A percentile compares a stretch with the other conserved stretches of the same genome.
Evolutionary conservation across 768 basidiomycete species (phyloP).

Genomic region (Trametes cingulata): DNA sequence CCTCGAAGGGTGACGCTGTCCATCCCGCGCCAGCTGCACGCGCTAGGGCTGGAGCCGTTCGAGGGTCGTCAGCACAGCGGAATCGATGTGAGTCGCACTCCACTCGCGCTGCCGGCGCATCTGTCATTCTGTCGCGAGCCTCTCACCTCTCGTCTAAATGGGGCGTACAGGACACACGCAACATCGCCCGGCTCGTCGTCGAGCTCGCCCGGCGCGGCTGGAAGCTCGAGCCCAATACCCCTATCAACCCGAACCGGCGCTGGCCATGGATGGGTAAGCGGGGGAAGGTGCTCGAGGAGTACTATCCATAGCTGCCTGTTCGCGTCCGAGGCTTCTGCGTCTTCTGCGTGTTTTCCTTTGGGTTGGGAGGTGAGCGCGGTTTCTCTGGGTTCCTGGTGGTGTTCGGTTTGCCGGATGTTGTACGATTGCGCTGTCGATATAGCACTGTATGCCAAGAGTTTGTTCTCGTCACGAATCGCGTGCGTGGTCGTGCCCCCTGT

Average conservation of each 20-base stretch:
- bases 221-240: conserved; percentile 69
- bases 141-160: background rate
- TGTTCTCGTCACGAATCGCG: background rate
- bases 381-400: background rate
- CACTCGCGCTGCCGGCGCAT: background rate
- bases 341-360: background rate
- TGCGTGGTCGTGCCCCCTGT: background rate
- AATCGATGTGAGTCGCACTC: conserved; percentile 70
- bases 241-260: conserved; percentile 61
- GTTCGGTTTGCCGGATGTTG: conserved; percentile 17
- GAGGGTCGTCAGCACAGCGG: conserved; percentile 86
- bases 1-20: conserved; percentile 47
- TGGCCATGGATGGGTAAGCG: conserved; percentile 88
- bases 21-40: conserved; percentile 71
- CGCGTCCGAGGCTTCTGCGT: background rate
- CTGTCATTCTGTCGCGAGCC: conserved; percentile 20
- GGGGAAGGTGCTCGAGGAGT: conserved; percentile 62
- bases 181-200: conserved; percentile 78
- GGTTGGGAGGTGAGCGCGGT: background rate
- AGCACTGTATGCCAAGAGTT: conserved; percentile 12
- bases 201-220: conserved; percentile 75
- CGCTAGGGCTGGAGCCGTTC: conserved; percentile 74
- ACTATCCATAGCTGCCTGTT: conserved; percentile 21
- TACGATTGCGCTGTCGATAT: conserved; percentile 16
- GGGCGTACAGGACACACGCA: conserved; percentile 76